Evolutionary conservation across 108 stramenopile species (phyloP), one percentile per base, ranked within the genome.

Genomic region (Pseudonitzschia multiseries): DNA sequence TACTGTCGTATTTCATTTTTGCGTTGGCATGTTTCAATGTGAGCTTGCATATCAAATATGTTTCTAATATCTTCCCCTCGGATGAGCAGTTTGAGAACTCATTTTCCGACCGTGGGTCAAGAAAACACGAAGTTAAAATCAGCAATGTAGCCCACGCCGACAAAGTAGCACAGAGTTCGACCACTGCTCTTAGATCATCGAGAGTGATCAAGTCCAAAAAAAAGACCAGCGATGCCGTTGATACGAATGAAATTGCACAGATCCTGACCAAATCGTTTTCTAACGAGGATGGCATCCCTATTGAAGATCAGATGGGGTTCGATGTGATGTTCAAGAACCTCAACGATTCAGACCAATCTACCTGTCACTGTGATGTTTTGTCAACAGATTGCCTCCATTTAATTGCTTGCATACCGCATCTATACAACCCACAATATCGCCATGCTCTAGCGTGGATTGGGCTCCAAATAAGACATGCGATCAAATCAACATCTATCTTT

Each of bases 351-450:
- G 10, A 3, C 4, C 46, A 14, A 2, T 40, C 61, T 0, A 40
- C 36, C 0, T 76, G 75, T 50, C 17, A n/a, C 29, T 76, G 75
- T 36, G 48, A 76, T 13, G n/a, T 76, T 22, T 10, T 76, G 41
- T 76, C 75, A 0, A 33, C 33, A n/a, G 75, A 76, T 62, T 76
- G 75, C 48, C 57, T 76, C 21, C 31, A 76, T 10, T 6, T 42
- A 15, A 61, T 76, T 0, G 12, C 46, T 0, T 76, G 75, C 68
- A 14, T 76, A 26, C 68, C 57, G n/a, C 20, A 32, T 43, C 48
- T 46, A 1, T 24, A 57, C 15, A 56, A 74, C 24, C 36, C 65
- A 33, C 42, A 63, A 36, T n/a, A 56, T 26, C 52, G 18, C 13
- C 44, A 62, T 18, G 61, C 61, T 1, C 61, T 62, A 40, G 61